phyloP scores from a whole-genome alignment of 129 eudicot genomes.

The Artemisia annua region DNA sequence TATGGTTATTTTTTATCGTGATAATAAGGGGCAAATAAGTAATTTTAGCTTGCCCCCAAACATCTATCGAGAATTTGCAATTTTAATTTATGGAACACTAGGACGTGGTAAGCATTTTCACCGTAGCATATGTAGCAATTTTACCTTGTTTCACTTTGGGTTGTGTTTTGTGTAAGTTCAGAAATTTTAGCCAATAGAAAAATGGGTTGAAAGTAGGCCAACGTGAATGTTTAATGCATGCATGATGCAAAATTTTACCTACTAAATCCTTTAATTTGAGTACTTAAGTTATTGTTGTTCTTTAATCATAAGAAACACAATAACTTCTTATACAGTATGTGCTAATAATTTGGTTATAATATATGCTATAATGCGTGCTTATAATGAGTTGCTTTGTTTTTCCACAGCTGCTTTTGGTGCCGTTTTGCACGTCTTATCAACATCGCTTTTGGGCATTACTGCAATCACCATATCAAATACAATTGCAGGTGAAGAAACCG shows the following conservation, averaged over 20 bases:
- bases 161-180: too few relatives aligned
- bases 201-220: too few relatives aligned
- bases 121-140: neutral
- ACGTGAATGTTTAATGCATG: too few relatives aligned
- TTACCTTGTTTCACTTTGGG: too few relatives aligned
- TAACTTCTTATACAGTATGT: too few relatives aligned
- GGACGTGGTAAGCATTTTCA: neutral
- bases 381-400: constrained; percentile 11
- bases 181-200: too few relatives aligned
- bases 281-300: too few relatives aligned
- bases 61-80: neutral
- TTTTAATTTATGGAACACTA: neutral
- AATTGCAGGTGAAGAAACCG: constrained; percentile 99
- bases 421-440: constrained; percentile 83
- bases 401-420: constrained; percentile 96
- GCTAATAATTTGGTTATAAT: neutral
- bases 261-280: too few relatives aligned
- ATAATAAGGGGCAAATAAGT: neutral
- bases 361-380: constrained; percentile 6
- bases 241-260: too few relatives aligned
- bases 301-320: too few relatives aligned
- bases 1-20: neutral
- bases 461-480: constrained; percentile 95
- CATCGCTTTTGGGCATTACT: constrained; percentile 92
- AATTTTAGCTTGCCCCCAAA: neutral